Evolutionary conservation across 495 filamentous ascomycete genomes (phyloP).

Genomic region (Trypethelium eluteriae): DNA sequence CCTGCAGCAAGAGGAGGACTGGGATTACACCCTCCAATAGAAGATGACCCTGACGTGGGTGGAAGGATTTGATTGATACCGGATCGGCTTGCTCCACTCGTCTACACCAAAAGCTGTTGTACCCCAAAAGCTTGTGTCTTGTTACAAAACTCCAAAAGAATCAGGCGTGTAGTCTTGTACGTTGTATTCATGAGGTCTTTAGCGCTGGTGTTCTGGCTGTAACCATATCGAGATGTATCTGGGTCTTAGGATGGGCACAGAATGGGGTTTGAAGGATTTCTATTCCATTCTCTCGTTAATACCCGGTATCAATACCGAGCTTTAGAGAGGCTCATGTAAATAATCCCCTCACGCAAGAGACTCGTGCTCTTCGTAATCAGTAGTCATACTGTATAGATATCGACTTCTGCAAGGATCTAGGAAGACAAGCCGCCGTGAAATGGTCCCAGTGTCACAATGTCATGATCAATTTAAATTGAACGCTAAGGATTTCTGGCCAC

Average conservation of each 20-base stretch:
- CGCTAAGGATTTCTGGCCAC: too few relatives aligned
- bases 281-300: background rate
- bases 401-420: too few relatives aligned
- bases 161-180: background rate
- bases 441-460: too few relatives aligned
- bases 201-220: slow-evolving; percentile 7
- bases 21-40: slow-evolving; percentile 2
- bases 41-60: background rate
- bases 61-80: background rate
- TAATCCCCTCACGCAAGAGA: background rate
- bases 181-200: background rate
- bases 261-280: background rate
- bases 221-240: background rate
- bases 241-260: too few relatives aligned
- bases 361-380: too few relatives aligned
- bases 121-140: background rate
- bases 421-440: too few relatives aligned
- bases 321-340: background rate
- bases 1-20: slow-evolving; percentile 6
- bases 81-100: background rate
- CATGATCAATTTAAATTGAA: too few relatives aligned
- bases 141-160: background rate
- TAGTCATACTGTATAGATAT: too few relatives aligned
- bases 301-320: background rate
- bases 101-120: background rate